Percentiles rank a stretch among this genome's conserved stretches.
These are phyloP conservation scores for Prototheca cutis DNA, from an alignment of 163 green algal species.

Conservation along the genomic window DNA sequence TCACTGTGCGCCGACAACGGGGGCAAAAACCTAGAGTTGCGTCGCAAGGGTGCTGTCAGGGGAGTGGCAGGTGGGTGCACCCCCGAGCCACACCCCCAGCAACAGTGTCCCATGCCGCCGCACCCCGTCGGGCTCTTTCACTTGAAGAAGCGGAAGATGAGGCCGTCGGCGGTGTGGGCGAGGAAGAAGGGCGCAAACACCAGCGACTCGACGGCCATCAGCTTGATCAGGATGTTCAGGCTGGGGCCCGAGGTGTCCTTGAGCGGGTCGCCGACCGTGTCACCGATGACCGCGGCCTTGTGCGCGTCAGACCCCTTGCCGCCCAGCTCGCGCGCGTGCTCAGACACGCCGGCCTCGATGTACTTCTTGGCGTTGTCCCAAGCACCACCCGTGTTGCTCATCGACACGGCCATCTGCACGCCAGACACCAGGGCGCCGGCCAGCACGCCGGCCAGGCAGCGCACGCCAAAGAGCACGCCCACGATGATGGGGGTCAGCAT, in stretches of 20 bases:
- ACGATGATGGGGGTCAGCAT: slow-evolving; percentile 90
- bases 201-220: slow-evolving; percentile 94
- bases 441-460: slow-evolving; percentile 80
- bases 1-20: too few relatives aligned
- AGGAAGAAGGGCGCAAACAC: slow-evolving; percentile 97
- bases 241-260: slow-evolving; percentile 77
- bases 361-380: slow-evolving; percentile 99
- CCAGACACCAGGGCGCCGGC: slow-evolving; percentile 85
- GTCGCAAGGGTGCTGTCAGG: too few relatives aligned
- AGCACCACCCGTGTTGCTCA: slow-evolving; percentile 96
- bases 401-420: slow-evolving; percentile 97
- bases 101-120: too few relatives aligned
- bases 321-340: slow-evolving; percentile 55
- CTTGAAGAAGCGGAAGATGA: slow-evolving; percentile 24
- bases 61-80: too few relatives aligned
- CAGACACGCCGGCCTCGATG: slow-evolving; percentile 76
- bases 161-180: slow-evolving; percentile 18
- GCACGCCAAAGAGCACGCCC: slow-evolving; percentile 66
- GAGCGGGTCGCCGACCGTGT: slow-evolving; percentile 93
- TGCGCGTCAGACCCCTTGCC: slow-evolving; percentile 85
- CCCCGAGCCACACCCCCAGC: too few relatives aligned
- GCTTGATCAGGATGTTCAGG: slow-evolving; percentile 98
- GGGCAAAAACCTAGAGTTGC: too few relatives aligned
- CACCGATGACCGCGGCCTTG: slow-evolving; percentile 88
- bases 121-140: too few relatives aligned